phyloP scores from a whole-genome alignment of 2,329 filamentous ascomycete genomes.

The Colletotrichum sp. region DNA sequence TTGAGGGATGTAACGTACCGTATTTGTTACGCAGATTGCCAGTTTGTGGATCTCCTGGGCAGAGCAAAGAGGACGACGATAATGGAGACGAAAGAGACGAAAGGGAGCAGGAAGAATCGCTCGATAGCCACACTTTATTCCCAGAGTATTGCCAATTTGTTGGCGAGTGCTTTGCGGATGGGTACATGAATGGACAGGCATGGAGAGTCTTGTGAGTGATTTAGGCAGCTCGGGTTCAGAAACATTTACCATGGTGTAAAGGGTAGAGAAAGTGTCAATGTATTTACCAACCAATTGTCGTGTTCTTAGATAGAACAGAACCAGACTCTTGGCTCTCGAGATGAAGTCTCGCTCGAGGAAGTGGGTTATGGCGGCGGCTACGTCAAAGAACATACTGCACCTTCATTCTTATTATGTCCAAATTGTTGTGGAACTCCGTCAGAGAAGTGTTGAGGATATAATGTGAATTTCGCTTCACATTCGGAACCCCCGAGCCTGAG shows the following conservation, averaged over 20 bases:
- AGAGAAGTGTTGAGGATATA: neutral
- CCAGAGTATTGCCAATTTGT: neutral
- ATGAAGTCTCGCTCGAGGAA: neutral
- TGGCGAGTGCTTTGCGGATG: neutral
- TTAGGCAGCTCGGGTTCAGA: neutral
- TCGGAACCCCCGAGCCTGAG: neutral
- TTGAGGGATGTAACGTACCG: no score
- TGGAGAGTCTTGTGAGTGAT: neutral
- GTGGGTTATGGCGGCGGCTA: no score
- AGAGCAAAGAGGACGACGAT: no score
- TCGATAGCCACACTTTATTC: no score
- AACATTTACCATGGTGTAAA: neutral
- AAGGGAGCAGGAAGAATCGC: no score
- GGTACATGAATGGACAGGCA: neutral
- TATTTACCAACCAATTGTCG: neutral
- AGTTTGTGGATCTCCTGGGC: no score
- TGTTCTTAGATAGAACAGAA: neutral
- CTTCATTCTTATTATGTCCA: neutral
- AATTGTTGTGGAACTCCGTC: neutral
- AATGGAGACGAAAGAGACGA: no score
- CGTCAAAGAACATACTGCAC: neutral
- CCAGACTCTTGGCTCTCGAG: neutral
- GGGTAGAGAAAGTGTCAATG: neutral
- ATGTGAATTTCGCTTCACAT: neutral
- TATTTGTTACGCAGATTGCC: no score